Conservation (phyloP, 495 filamentous ascomycete genomes). For the Aspergillus taichungensis region DNA sequence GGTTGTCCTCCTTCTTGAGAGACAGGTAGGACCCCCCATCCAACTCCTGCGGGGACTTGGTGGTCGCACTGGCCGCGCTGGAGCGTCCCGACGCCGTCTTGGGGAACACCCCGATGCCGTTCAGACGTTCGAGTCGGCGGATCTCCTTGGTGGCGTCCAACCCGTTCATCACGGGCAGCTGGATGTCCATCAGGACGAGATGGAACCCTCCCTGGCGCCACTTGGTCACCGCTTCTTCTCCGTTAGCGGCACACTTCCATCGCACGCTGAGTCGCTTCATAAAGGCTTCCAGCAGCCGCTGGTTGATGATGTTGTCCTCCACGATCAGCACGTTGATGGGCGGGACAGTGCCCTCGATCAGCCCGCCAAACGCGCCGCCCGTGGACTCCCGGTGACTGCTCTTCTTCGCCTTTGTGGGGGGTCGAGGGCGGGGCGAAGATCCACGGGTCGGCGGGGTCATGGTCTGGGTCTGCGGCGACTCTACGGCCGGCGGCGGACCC, state of each 20-base stretch:
- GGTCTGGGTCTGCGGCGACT: conserved; percentile 28
- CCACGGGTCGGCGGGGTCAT: conserved; percentile 29
- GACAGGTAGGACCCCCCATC: conserved; percentile 18
- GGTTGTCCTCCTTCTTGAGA: conserved; percentile 50
- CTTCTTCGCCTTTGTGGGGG: conserved; percentile 40
- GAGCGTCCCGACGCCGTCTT: conserved; percentile 38
- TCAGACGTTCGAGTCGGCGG: conserved; percentile 75
- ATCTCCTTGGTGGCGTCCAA: conserved; percentile 97
- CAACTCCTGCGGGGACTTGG: conserved; percentile 16
- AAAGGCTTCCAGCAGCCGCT: conserved; percentile 86
- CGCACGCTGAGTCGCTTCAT: conserved; percentile 94
- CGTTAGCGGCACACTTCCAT: conserved; percentile 96
- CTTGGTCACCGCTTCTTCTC: conserved; percentile 82
- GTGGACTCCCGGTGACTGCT: conserved; percentile 11
- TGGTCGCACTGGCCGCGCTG: conserved; percentile 24
- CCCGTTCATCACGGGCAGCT: conserved; percentile 94
- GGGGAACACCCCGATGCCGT: conserved; percentile 81
- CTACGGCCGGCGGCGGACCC: conserved; percentile 15
- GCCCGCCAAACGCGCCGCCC: conserved; percentile 44
- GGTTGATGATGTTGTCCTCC: conserved; percentile 97
- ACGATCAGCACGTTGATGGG: conserved; percentile 98
- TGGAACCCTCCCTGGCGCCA: conserved; percentile 96
- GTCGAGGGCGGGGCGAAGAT: conserved; percentile 29
- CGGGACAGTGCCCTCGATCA: conserved; percentile 76
- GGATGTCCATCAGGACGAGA: conserved; percentile 96